Base-by-base conservation (phyloP, 441 rosid species). In the Breynia disticha region DNA sequence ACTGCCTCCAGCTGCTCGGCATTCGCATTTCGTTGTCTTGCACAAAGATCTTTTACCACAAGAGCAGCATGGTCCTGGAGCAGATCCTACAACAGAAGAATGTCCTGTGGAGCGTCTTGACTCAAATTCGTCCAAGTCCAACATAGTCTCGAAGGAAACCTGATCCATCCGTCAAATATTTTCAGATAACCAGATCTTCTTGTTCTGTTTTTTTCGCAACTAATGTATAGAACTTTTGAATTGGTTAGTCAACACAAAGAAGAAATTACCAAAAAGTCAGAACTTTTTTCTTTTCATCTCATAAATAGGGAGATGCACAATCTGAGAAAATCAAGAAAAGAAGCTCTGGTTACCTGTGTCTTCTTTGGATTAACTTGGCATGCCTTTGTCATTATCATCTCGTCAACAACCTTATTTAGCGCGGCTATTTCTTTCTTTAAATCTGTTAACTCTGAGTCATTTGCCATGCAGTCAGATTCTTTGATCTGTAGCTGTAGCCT, bases 1-100 rank as follows among this genome's bases (percentile, higher is more conserved):
- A 54, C 71, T 75, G 12, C 75, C 79, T 39, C 79, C 70, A 54
- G 79, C 66, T 46, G 85, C 85, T 51, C 80, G 75, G 60, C 94
- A 86, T 67, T 71, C 77, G 48, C 97, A 90, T 63, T 78, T 84
- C 15, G 56, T 63, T 2, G 94, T 86, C 77, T 86, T 90, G 72
- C 95, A 90, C 59, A 73, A 62, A 15, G 95, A 90, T 59, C 69
- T 82, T 67, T 67, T 86, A 66, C 87, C 72, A 62, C 95, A 90
- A 24, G 90, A 82, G 72, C 97, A 84, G 76, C 97, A 86, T 15
- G 11, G 3, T 41, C 44, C 44, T 41, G 44, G 44, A 3, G 44
- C n/a, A 15, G 44, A 41, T 15, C 44, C 44, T 15, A 15, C n/a
- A 11, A 41, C 3, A 15, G 3, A 41, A 15, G 32, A 15, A 51